Evolutionary conservation across 2,329 filamentous ascomycete species (phyloP).

Genomic region (Neofusicoccum ribis): DNA sequence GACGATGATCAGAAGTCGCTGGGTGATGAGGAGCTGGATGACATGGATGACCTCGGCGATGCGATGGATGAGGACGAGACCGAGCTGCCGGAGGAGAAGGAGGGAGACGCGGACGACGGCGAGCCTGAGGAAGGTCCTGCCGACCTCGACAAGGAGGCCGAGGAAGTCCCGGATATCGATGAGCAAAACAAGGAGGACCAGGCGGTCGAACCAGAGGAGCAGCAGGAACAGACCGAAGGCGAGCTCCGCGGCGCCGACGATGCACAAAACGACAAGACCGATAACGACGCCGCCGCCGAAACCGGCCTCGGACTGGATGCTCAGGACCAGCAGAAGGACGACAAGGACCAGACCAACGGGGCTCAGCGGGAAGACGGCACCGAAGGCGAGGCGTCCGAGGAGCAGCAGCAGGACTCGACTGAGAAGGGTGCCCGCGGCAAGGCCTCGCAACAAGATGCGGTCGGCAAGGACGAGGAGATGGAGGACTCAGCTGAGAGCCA

Average conservation of each 20-base stretch:
- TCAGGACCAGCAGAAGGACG: conserved; percentile 55
- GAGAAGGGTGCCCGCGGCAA: conserved; percentile 57
- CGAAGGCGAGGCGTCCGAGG: conserved; percentile 63
- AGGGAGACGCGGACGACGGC: conserved; percentile 37
- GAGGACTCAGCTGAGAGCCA: conserved; percentile 54
- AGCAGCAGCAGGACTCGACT: conserved; percentile 64
- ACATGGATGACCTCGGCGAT: conserved; percentile 51
- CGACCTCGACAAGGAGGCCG: conserved; percentile 34
- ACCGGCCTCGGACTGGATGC: conserved; percentile 66
- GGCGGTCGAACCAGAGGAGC: conserved; percentile 48
- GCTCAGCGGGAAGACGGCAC: conserved; percentile 65
- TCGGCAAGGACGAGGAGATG: conserved; percentile 36
- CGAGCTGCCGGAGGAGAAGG: conserved; percentile 36
- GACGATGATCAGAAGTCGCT: conserved; percentile 58
- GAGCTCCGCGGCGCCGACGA: conserved; percentile 31
- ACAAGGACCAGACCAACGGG: conserved; percentile 61
- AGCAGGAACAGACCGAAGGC: conserved; percentile 33
- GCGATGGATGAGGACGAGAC: conserved; percentile 42
- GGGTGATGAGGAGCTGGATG: conserved; percentile 51
- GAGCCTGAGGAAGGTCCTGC: conserved; percentile 32
- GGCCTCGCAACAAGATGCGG: conserved; percentile 36
- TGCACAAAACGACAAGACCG: conserved; percentile 37
- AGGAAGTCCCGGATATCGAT: conserved; percentile 37
- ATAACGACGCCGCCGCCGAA: conserved; percentile 59
- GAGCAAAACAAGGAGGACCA: conserved; percentile 41